These are phyloP conservation scores for Amanita phalloides DNA, from an alignment of 768 basidiomycete genomes.

Conservation along the genomic window DNA sequence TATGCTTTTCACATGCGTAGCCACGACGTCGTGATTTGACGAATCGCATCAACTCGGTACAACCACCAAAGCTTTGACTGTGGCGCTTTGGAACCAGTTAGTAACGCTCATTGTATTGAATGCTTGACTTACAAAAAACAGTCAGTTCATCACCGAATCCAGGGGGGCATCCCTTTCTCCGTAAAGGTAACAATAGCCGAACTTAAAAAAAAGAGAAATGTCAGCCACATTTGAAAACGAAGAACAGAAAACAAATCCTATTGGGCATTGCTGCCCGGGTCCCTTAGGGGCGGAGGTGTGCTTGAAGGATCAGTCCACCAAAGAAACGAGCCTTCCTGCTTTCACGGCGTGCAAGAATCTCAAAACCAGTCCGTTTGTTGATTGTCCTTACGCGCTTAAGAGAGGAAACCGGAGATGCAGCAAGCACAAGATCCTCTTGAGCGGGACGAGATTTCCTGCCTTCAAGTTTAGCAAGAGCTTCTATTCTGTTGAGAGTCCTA, in stretches of 20 bases:
- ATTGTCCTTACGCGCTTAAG: no score
- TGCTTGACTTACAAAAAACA: background rate
- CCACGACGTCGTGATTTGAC: no score
- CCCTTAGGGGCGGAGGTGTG: background rate
- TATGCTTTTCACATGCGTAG: no score
- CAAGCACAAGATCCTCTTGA: no score
- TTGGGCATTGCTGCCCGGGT: background rate
- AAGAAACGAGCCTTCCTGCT: background rate
- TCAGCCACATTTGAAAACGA: background rate
- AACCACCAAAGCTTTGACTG: no score
- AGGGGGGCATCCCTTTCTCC: background rate
- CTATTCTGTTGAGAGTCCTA: background rate
- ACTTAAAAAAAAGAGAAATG: background rate
- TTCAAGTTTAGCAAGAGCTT: no score
- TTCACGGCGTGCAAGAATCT: background rate
- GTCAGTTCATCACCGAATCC: background rate
- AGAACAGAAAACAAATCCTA: background rate
- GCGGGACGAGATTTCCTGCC: no score
- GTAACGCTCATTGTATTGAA: background rate
- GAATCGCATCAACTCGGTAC: no score
- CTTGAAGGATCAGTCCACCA: background rate
- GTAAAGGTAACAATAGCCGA: background rate
- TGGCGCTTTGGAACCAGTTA: background rate
- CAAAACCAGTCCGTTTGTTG: background rate
- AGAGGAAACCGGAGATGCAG: no score